Percentiles rank a stretch among this genome's conserved stretches.
Evolutionary conservation across 2,329 filamentous ascomycete genomes (phyloP).

Genomic region (Colletotrichum euphorbiae): DNA sequence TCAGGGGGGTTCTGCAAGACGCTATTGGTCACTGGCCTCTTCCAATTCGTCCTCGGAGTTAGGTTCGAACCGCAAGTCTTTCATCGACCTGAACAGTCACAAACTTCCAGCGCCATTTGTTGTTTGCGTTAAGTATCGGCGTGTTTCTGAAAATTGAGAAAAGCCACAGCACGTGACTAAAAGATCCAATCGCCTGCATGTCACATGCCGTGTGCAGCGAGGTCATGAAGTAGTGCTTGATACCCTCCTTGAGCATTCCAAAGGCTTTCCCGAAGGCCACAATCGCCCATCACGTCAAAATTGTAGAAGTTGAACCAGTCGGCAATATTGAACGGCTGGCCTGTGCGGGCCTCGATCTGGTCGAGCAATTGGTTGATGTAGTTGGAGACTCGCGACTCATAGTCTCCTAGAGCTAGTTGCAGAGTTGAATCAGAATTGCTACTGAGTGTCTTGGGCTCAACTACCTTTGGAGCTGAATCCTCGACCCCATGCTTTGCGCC

Average conservation of each 20-base stretch:
- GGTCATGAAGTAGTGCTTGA: slow-evolving; percentile 46
- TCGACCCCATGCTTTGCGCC: slow-evolving; percentile 50
- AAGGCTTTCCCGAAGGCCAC: slow-evolving; percentile 54
- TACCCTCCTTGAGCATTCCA: slow-evolving; percentile 47
- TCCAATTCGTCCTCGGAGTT: background rate
- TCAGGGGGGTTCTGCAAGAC: slow-evolving; percentile 39
- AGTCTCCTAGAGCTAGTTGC: slow-evolving; percentile 42
- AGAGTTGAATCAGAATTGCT: background rate
- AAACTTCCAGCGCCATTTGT: slow-evolving; percentile 41
- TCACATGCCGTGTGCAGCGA: slow-evolving; percentile 42
- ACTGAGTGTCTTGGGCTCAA: too few species aligned
- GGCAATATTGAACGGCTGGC: slow-evolving; percentile 45
- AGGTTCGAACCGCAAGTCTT: slow-evolving; percentile 32
- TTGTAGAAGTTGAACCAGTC: slow-evolving; percentile 51
- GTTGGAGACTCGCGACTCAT: slow-evolving; percentile 45
- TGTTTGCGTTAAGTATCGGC: slow-evolving; percentile 41
- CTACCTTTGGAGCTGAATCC: slow-evolving; percentile 47
- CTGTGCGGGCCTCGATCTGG: slow-evolving; percentile 42
- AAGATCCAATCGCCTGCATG: slow-evolving; percentile 42
- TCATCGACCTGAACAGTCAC: slow-evolving; percentile 37
- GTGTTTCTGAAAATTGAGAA: slow-evolving; percentile 42
- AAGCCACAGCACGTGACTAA: slow-evolving; percentile 44
- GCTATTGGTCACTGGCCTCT: background rate
- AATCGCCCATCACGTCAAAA: slow-evolving; percentile 56
- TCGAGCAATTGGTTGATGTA: slow-evolving; percentile 44